Percentiles rank a stretch among this genome's conserved stretches.
phyloP scores from a whole-genome alignment of 1,284 basidiomycete species.

The Moesziomyces aphidis region DNA sequence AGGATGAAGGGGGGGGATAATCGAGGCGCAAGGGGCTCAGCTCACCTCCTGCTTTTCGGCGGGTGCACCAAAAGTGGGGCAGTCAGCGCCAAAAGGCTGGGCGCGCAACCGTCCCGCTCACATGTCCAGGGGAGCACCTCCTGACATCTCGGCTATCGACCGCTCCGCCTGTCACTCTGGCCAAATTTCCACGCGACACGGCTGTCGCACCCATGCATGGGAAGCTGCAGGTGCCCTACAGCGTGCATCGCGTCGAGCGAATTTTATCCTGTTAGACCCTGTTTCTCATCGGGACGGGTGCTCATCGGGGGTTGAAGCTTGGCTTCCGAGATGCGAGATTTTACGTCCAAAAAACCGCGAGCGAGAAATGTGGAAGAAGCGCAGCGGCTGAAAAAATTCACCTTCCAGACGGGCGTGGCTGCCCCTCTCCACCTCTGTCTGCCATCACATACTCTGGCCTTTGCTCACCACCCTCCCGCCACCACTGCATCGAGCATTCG shows the following conservation, averaged over 20 bases:
- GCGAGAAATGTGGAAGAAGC: constrained; percentile 9
- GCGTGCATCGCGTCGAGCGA: too few relatives aligned
- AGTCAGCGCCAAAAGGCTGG: neutral
- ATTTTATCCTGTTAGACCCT: neutral
- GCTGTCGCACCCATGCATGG: too few relatives aligned
- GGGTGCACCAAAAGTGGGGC: too few relatives aligned
- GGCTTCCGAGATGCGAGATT: constrained; percentile 31
- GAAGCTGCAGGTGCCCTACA: too few relatives aligned
- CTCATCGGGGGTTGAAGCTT: neutral
- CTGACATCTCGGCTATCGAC: constrained; percentile 29
- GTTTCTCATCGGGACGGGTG: neutral
- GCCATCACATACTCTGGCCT: too few relatives aligned
- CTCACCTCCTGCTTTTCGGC: neutral
- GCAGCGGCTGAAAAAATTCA: neutral
- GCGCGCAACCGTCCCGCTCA: neutral
- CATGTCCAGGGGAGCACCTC: constrained; percentile 15
- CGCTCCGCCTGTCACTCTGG: too few relatives aligned
- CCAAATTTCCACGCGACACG: too few relatives aligned
- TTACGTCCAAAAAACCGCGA: neutral
- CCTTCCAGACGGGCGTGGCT: neutral
- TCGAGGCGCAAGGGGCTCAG: neutral
- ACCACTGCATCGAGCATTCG: neutral
- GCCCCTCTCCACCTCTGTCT: neutral
- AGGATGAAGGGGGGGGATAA: neutral
- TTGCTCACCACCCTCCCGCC: too few relatives aligned